Base-by-base conservation (phyloP, 345 rosid species). In the Anastatica hierochuntica region DNA sequence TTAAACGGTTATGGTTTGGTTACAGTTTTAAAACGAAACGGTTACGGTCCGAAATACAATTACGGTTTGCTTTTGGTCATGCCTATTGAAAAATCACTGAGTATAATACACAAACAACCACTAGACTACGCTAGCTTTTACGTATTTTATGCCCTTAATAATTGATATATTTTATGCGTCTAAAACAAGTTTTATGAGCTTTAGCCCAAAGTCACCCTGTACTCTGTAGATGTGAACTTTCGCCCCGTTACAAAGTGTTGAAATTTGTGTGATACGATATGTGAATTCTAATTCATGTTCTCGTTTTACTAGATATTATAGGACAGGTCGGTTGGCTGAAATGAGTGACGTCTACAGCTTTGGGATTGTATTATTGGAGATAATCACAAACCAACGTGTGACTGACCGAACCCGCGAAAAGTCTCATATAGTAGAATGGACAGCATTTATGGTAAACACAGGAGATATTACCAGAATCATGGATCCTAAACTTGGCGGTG, bases 331-430 rank as follows among this genome's bases (percentile, higher is more conserved):
- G 41, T 31, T 80, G 9, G 52, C 66, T 1, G 63, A 67, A 62
- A 72, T 63, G 53, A 80, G 76, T 12, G 81, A 78, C 53, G 73
- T 81, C 2, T 81, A 21, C 5, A 21, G 24, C 24, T 21, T 21
- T 21, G 24, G 24, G 24, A 21, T 21, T 21, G 24, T 21, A 73
- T 58, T 80, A 0, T 21, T 80, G 14, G 79, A 77, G 74, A 49
- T 77, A 12, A 67, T 77, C 19, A 80, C 79, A 6, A 72, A 79
- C 39, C 62, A 48, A 42, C 63, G 60, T 0, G 76, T 71, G 20
- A 18, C 72, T 12, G 62, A 55, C 10, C 55, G 52, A 40, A 39
- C 30, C 12, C 52, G 41, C 1, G 63, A 58, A 2, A 44, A n/a
- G 37, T 15, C 35, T 1, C 77, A 64, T 43, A 62, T 80, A 10